Conservation (phyloP, 148 eudicot species). For the Arbutus unedo region DNA sequence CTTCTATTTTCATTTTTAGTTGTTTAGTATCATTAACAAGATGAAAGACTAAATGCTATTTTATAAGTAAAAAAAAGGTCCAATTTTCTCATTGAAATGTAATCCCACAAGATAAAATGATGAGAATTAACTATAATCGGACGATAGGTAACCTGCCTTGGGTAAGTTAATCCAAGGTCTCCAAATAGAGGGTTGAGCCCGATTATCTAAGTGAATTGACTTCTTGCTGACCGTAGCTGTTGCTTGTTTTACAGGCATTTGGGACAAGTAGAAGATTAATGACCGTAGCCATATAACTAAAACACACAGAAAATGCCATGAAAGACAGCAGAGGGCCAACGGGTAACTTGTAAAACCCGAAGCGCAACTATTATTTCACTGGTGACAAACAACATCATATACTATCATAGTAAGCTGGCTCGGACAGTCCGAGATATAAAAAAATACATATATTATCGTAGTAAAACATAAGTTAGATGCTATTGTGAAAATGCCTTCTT, state of each 20-base stretch:
- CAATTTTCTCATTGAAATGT: no score
- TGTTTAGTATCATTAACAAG: no score
- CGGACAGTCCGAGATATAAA: no score
- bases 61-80: no score
- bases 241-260: neutral
- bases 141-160: neutral
- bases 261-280: neutral
- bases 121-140: neutral
- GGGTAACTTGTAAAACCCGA: neutral
- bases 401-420: neutral
- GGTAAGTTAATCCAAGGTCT: neutral
- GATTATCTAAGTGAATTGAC: no score
- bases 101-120: neutral
- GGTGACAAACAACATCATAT: neutral
- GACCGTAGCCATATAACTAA: neutral
- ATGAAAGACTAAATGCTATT: no score
- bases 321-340: neutral
- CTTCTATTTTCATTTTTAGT: no score
- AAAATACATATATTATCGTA: neutral
- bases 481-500: neutral
- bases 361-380: neutral
- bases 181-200: no score
- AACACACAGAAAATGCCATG: neutral
- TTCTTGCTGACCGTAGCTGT: neutral
- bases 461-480: neutral